Evolutionary conservation across 1,284 basidiomycete genomes (phyloP).

Genomic region (Marasmius tenuissimus): DNA sequence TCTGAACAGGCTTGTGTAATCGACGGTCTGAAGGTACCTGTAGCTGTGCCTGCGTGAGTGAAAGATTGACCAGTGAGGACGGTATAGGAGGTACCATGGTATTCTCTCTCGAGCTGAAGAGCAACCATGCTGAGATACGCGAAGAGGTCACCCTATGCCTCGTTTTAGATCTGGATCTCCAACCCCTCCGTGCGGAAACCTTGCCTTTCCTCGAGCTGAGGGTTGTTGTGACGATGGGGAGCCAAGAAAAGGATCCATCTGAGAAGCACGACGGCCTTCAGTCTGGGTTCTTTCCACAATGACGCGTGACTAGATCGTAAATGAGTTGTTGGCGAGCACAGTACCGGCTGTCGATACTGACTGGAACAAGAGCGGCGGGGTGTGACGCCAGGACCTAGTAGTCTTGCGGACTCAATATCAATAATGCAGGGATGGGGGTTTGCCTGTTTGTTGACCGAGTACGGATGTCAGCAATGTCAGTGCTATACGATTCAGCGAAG

Average conservation of each 20-base stretch:
- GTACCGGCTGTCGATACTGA: conserved; percentile 50
- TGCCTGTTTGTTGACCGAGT: no score
- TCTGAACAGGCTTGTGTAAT: conserved; percentile 84
- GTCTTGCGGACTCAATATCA: no score
- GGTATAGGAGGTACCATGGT: conserved; percentile 39
- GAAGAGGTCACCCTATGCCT: conserved; percentile 83
- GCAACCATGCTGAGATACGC: conserved; percentile 65
- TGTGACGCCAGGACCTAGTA: conserved; percentile 73
- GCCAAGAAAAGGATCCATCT: conserved; percentile 89
- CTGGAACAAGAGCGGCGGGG: conserved; percentile 69
- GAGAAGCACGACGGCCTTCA: conserved; percentile 77
- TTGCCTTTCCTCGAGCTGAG: conserved; percentile 59
- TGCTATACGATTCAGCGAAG: no score
- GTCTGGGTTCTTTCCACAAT: conserved; percentile 75
- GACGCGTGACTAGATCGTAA: no score
- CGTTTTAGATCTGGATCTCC: conserved; percentile 80
- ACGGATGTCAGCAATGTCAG: no score
- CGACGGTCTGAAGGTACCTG: conserved; percentile 61
- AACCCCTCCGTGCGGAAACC: conserved; percentile 79
- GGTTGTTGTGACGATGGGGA: conserved; percentile 69
- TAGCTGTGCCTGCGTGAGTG: conserved; percentile 44
- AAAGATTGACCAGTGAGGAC: conserved; percentile 43
- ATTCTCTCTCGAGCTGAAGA: conserved; percentile 51
- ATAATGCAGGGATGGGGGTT: no score
- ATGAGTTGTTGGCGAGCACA: conserved; percentile 42